phyloP scores from a whole-genome alignment of 441 rosid genomes.

The Populus hybrid region DNA sequence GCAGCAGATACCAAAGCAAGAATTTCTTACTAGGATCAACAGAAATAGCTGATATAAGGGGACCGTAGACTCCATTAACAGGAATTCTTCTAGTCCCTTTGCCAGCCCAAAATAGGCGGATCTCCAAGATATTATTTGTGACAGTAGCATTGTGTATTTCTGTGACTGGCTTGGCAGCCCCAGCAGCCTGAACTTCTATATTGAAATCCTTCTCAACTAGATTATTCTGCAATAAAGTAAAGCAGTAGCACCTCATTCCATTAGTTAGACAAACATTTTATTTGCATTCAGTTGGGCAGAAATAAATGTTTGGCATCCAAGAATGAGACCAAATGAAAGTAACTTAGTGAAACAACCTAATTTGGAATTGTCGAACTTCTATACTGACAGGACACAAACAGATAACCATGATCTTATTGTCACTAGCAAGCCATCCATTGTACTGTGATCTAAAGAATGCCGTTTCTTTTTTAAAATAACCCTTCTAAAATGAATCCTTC shows the following conservation, averaged over 20 bases:
- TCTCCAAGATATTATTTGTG: slow-evolving; percentile 16
- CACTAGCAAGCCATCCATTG: background rate
- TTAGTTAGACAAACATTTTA: background rate
- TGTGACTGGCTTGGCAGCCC: background rate
- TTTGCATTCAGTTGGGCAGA: background rate
- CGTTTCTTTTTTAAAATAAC: too few relatives aligned
- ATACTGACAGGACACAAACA: background rate
- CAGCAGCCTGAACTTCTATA: slow-evolving; percentile 16
- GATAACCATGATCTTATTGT: background rate
- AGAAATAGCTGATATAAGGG: slow-evolving; percentile 21
- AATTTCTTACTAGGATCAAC: slow-evolving; percentile 17
- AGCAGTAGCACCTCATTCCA: background rate
- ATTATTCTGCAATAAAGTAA: slow-evolving; percentile 35
- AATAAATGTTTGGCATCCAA: background rate
- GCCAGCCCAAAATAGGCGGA: slow-evolving; percentile 26
- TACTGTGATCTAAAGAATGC: background rate
- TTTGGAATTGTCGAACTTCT: background rate
- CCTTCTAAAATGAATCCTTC: background rate
- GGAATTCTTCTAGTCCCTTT: slow-evolving; percentile 24
- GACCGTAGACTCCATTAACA: slow-evolving; percentile 14
- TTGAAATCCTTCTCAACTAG: slow-evolving; percentile 25
- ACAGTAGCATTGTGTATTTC: slow-evolving; percentile 8
- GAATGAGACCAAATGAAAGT: background rate
- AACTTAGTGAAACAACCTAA: background rate
- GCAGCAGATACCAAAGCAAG: background rate